phyloP scores from a whole-genome alignment of 495 filamentous ascomycete species.

The Podospora didyma region DNA sequence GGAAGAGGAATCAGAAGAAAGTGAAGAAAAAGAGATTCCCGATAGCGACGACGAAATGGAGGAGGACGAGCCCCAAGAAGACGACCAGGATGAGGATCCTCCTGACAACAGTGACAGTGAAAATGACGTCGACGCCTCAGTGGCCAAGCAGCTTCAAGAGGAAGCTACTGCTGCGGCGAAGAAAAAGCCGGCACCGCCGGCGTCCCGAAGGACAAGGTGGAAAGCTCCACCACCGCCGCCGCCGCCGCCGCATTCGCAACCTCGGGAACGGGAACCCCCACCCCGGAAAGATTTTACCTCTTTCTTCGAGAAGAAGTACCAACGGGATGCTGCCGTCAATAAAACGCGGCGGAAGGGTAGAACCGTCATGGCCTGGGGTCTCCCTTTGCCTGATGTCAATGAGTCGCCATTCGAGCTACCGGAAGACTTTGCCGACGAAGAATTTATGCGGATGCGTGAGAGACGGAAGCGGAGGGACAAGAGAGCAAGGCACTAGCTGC shows the following conservation, averaged over 20 bases:
- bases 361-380: conserved; percentile 65
- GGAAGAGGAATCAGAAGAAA: conserved; percentile 27
- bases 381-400: conserved; percentile 67
- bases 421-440: conserved; percentile 61
- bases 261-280: conserved; percentile 34
- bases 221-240: conserved; percentile 8
- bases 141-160: conserved; percentile 68
- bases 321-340: conserved; percentile 70
- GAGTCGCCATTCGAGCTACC: conserved; percentile 74
- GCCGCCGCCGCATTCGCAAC: conserved; percentile 14
- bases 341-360: conserved; percentile 53
- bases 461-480: conserved; percentile 50
- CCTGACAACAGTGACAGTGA: conserved; percentile 50
- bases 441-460: conserved; percentile 61
- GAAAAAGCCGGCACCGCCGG: conserved; percentile 8
- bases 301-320: conserved; percentile 74
- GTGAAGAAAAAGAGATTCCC: conserved; percentile 7
- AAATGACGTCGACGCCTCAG: conserved; percentile 64
- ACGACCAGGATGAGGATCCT: conserved; percentile 24
- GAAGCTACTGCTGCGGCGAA: conserved; percentile 53
- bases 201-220: neutral
- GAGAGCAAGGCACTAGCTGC: conserved; percentile 23
- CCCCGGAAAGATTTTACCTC: conserved; percentile 62
- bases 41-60: conserved; percentile 21
- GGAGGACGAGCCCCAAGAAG: conserved; percentile 20